These are phyloP conservation scores for Umbelopsis vinacea DNA, from an alignment of 192 early-diverging fungal species.

Conservation along the genomic window DNA sequence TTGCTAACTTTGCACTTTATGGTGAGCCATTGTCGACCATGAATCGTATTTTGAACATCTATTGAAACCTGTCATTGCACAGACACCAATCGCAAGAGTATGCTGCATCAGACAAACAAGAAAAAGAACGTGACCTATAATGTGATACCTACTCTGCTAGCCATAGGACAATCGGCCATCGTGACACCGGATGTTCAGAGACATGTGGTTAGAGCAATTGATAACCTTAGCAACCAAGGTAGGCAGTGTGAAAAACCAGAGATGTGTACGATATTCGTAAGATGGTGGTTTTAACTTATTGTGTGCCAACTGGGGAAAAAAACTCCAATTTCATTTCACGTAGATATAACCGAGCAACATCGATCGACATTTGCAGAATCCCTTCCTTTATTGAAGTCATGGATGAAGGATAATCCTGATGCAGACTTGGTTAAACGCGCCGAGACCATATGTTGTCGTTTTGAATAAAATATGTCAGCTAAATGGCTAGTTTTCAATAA, in stretches of 20 bases:
- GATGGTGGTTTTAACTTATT: background rate
- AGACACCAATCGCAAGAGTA: constrained; percentile 31
- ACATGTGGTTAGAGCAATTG: constrained; percentile 59
- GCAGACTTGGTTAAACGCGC: constrained; percentile 14
- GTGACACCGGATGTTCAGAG: constrained; percentile 52
- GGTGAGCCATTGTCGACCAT: constrained; percentile 35
- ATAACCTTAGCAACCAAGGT: constrained; percentile 50
- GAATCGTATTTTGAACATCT: background rate
- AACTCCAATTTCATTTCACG: background rate
- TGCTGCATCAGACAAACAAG: constrained; percentile 25
- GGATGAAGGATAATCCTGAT: constrained; percentile 17
- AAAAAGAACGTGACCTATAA: constrained; percentile 25
- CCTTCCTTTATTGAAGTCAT: constrained; percentile 1
- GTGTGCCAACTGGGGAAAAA: background rate
- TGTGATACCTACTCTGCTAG: constrained; percentile 36
- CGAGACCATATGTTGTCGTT: constrained; percentile 16
- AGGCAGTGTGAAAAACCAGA: background rate
- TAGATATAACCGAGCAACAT: constrained; percentile 1
- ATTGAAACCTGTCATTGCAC: constrained; percentile 7
- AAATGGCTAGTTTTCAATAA: constrained; percentile 7
- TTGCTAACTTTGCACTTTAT: constrained; percentile 61
- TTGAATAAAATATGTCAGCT: constrained; percentile 16
- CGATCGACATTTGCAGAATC: background rate
- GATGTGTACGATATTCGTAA: background rate
- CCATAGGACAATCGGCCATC: constrained; percentile 41